Evolutionary conservation across 169 alveolate genomes (phyloP).

Genomic region (Plasmodium relictum): DNA sequence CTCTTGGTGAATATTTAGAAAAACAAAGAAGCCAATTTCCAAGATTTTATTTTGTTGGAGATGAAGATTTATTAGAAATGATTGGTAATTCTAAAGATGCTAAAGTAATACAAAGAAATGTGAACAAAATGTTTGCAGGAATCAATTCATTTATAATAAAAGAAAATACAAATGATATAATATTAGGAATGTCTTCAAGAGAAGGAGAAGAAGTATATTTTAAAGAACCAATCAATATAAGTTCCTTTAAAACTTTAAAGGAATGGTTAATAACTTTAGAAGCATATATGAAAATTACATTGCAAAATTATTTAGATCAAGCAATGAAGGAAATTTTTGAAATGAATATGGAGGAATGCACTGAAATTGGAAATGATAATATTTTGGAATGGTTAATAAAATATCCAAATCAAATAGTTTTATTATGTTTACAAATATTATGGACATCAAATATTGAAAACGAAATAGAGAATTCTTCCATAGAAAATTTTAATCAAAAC

Average conservation of each 20-base stretch:
- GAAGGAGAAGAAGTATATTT: conserved; percentile 93
- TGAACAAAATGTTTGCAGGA: conserved; percentile 99
- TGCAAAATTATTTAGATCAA: conserved; percentile 88
- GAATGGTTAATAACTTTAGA: conserved; percentile 93
- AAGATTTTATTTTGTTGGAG: conserved; percentile 99
- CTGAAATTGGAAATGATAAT: conserved; percentile 27
- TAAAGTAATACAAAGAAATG: conserved; percentile 94
- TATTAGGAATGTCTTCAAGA: conserved; percentile 90
- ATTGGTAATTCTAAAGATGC: conserved; percentile 98
- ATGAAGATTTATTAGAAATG: conserved; percentile 98
- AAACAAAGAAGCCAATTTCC: conserved; percentile 98
- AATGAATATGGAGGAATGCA: conserved; percentile 70
- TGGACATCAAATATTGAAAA: conserved; percentile 92
- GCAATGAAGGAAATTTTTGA: conserved; percentile 89
- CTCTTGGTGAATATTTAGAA: conserved; percentile 97
- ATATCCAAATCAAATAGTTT: conserved; percentile 91
- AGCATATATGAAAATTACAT: conserved; percentile 84
- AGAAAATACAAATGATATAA: conserved; percentile 88
- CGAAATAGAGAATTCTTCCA: conserved; percentile 43
- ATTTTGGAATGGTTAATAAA: conserved; percentile 83
- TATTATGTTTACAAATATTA: conserved; percentile 88
- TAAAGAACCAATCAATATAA: conserved; percentile 85
- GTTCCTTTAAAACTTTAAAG: conserved; percentile 90
- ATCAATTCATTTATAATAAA: conserved; percentile 89
- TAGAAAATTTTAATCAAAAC: conserved; percentile 58